These are phyloP conservation scores for Maudiozyma barnettii DNA, from an alignment of 805 yeast species.

Conservation along the genomic window DNA sequence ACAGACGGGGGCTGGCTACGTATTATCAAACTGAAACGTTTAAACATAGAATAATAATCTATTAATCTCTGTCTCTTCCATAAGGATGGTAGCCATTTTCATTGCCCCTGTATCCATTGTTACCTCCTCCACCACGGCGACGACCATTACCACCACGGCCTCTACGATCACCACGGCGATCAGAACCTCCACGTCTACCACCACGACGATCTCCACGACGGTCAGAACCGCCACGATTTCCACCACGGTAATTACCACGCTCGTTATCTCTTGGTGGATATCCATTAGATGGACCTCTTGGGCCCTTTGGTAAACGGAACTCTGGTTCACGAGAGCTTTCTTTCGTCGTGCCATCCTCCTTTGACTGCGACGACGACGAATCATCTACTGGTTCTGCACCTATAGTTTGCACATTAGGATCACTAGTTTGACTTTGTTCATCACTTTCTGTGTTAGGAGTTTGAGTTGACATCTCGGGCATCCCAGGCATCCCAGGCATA, in stretches of 20 bases:
- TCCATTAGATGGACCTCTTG: slow-evolving; percentile 30
- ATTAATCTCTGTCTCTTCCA: slow-evolving; percentile 12
- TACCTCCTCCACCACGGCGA: slow-evolving; percentile 19
- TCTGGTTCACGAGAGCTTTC: slow-evolving; percentile 18
- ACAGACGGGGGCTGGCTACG: too few species aligned
- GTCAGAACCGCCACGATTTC: slow-evolving; percentile 41
- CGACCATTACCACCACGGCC: slow-evolving; percentile 30
- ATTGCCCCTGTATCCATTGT: slow-evolving; percentile 7
- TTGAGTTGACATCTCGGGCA: slow-evolving; percentile 1
- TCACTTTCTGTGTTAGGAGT: slow-evolving; percentile 10
- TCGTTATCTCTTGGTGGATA: slow-evolving; percentile 42
- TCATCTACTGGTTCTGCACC: slow-evolving; percentile 15
- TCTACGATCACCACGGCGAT: slow-evolving; percentile 28
- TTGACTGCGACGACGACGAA: background rate
- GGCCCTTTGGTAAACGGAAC: slow-evolving; percentile 43
- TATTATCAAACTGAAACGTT: background rate
- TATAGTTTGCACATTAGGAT: slow-evolving; percentile 24
- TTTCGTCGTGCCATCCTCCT: background rate
- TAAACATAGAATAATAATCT: background rate
- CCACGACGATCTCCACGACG: slow-evolving; percentile 29
- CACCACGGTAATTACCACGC: slow-evolving; percentile 27
- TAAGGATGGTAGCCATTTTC: slow-evolving; percentile 29
- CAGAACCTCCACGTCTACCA: slow-evolving; percentile 29
- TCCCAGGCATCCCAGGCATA: slow-evolving; percentile 3
- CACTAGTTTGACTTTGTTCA: slow-evolving; percentile 9